These are phyloP conservation scores for Pichia membranifaciens DNA, from an alignment of 805 yeast genomes.

Conservation along the genomic window DNA sequence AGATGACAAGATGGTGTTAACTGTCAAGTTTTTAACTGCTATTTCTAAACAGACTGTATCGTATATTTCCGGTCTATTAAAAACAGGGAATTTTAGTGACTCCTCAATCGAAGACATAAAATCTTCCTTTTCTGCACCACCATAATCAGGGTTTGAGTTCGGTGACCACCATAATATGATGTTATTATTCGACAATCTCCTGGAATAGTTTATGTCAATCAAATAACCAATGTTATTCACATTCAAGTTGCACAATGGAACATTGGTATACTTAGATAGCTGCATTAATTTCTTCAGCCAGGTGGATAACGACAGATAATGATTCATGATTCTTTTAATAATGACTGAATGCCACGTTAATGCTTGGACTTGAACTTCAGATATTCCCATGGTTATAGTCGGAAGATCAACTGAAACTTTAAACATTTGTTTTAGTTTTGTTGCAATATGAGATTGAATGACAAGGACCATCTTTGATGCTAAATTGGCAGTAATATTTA, in stretches of 20 bases:
- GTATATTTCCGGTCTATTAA: constrained; percentile 75
- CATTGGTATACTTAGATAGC: constrained; percentile 63
- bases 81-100: constrained; percentile 56
- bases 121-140: constrained; percentile 68
- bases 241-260: constrained; percentile 82
- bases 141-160: constrained; percentile 72
- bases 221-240: constrained; percentile 71
- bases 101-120: constrained; percentile 42
- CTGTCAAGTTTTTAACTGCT: constrained; percentile 68
- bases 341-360: constrained; percentile 76
- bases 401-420: constrained; percentile 53
- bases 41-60: constrained; percentile 74
- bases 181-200: constrained; percentile 58
- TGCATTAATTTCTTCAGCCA: constrained; percentile 65
- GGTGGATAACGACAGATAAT: constrained; percentile 64
- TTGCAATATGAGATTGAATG: constrained; percentile 64
- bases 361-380: constrained; percentile 60
- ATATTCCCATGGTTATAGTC: constrained; percentile 50
- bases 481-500: constrained; percentile 56
- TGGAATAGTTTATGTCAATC: constrained; percentile 82
- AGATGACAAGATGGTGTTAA: constrained; percentile 83
- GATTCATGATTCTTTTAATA: constrained; percentile 59
- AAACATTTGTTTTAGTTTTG: constrained; percentile 41
- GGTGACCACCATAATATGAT: constrained; percentile 94
- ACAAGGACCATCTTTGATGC: constrained; percentile 61